phyloP scores from a whole-genome alignment of 1,284 basidiomycete species.

The Cutaneotrichosporon spelunceum region DNA sequence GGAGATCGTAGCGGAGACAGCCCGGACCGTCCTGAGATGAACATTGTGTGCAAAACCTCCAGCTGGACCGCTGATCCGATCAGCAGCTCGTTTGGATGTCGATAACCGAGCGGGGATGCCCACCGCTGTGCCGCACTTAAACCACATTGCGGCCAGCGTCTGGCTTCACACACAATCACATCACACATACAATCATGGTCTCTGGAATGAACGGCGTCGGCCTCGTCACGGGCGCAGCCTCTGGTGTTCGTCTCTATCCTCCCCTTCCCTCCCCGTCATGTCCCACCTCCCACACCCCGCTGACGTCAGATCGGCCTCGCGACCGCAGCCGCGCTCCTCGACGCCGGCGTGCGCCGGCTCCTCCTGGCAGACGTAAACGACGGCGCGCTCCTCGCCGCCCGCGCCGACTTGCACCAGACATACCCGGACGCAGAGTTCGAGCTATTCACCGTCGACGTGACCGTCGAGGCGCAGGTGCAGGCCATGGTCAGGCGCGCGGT shows the following conservation, averaged over 20 bases:
- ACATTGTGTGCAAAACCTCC: too few species aligned
- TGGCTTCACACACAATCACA: not conserved
- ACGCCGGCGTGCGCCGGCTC: conserved; percentile 15
- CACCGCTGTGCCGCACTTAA: too few species aligned
- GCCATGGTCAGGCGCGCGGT: conserved; percentile 14
- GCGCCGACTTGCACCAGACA: conserved; percentile 1
- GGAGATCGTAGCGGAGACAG: too few species aligned
- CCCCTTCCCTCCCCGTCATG: too few species aligned
- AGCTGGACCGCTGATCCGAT: too few species aligned
- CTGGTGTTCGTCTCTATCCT: conserved; percentile 18
- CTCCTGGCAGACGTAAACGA: conserved; percentile 13
- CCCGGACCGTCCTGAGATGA: too few species aligned
- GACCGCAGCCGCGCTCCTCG: conserved; percentile 13
- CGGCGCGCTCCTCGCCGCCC: conserved; percentile 11
- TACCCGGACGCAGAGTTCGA: conserved; percentile 8
- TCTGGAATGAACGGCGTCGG: conserved; percentile 20
- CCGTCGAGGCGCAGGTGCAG: conserved; percentile 16
- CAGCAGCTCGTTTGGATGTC: too few species aligned
- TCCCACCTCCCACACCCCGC: too few species aligned
- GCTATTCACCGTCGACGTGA: conserved; percentile 17
- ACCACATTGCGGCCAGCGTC: too few species aligned
- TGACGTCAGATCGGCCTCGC: conserved; percentile 15
- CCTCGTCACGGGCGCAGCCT: conserved; percentile 27
- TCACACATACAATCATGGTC: not conserved
- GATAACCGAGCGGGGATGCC: too few species aligned